Percentiles rank a stretch among this genome's conserved stretches.
phyloP scores from a whole-genome alignment of 1,284 basidiomycete species.

The Marasmius fiardii region DNA sequence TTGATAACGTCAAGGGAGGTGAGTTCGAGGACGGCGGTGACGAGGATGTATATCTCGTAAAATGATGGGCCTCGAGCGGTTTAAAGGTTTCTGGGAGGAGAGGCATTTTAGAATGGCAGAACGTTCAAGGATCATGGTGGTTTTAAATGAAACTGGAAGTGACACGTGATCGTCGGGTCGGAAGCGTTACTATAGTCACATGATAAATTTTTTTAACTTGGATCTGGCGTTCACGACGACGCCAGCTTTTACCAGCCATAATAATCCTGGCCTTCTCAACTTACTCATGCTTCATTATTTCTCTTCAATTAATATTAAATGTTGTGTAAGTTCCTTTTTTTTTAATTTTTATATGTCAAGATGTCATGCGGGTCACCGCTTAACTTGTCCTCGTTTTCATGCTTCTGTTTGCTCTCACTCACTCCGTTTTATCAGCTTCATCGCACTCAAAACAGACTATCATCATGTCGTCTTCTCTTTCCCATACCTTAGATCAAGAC shows the following conservation, averaged over 20 bases:
- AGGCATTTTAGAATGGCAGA: slow-evolving; percentile 11
- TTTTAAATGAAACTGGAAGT: slow-evolving; percentile 1
- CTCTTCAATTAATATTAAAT: not conserved
- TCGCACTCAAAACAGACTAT: slow-evolving; percentile 43
- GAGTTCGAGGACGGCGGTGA: slow-evolving; percentile 3
- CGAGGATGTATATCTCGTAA: slow-evolving; percentile 20
- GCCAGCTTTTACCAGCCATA: not conserved
- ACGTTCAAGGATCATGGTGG: not conserved
- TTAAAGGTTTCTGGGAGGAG: slow-evolving; percentile 19
- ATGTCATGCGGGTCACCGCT: slow-evolving; percentile 7
- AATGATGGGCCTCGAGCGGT: slow-evolving; percentile 22
- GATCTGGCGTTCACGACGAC: not conserved
- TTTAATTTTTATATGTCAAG: not conserved
- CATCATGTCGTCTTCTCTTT: slow-evolving; percentile 64
- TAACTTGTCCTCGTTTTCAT: slow-evolving; percentile 23
- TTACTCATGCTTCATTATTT: not conserved
- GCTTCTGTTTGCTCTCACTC: slow-evolving; percentile 17
- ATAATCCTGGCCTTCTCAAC: not conserved
- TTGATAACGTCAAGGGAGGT: not conserved
- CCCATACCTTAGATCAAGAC: slow-evolving; percentile 56
- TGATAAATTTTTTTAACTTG: not conserved
- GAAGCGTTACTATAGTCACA: not conserved
- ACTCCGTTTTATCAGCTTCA: slow-evolving; percentile 10
- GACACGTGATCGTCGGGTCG: not conserved
- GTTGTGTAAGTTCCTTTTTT: not conserved